These are phyloP conservation scores for Hygrophorus pudorinus DNA, from an alignment of 768 basidiomycete species.

Conservation along the genomic window DNA sequence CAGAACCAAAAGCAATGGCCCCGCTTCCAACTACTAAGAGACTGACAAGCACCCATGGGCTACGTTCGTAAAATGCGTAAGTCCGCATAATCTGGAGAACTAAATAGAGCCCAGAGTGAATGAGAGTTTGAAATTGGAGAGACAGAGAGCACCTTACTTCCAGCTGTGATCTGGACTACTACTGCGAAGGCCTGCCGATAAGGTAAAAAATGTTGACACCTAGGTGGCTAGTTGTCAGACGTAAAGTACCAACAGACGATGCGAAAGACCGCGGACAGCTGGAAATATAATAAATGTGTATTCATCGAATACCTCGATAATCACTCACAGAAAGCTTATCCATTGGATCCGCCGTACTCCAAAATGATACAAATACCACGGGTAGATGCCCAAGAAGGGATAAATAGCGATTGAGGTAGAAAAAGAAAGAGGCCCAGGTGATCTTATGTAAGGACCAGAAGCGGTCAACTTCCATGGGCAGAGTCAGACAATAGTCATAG, in stretches of 20 bases:
- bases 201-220: conserved; percentile 21
- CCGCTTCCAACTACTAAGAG: conserved; percentile 16
- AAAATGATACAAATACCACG: conserved; percentile 25
- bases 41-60: conserved; percentile 18
- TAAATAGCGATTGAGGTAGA: conserved; percentile 34
- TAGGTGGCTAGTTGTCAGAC: conserved; percentile 8
- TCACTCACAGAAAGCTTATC: conserved; percentile 19
- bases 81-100: conserved; percentile 33
- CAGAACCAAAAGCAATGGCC: conserved; percentile 20
- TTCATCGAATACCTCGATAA: no score
- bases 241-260: no score
- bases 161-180: conserved; percentile 23
- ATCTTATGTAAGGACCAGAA: conserved; percentile 29
- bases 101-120: conserved; percentile 4
- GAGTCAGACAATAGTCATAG: conserved; percentile 38
- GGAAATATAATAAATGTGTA: not conserved
- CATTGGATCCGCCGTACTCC: conserved; percentile 15
- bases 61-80: conserved; percentile 32
- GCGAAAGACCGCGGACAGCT: not conserved
- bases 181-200: conserved; percentile 28
- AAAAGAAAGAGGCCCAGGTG: conserved; percentile 25
- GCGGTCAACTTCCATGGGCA: conserved; percentile 29
- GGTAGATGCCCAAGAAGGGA: conserved; percentile 28
- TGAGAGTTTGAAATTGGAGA: not conserved
- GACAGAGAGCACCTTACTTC: conserved; percentile 16